Percentiles rank a stretch among this genome's conserved stretches.
Conservation (phyloP, 2,329 filamentous ascomycete genomes). For the Fonsecaea multimorphosa region DNA sequence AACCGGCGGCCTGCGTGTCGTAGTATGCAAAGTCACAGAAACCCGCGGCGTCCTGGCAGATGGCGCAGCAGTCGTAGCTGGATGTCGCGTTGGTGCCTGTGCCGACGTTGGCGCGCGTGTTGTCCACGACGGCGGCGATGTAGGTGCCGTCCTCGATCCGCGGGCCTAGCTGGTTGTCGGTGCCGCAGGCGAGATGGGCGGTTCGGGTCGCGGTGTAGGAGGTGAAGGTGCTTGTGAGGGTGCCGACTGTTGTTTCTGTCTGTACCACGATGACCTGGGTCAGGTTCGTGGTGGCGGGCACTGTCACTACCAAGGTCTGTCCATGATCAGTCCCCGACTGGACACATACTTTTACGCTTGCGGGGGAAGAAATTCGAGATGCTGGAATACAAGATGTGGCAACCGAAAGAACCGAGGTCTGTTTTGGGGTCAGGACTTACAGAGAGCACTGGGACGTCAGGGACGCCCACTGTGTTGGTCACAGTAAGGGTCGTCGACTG, state of each 20-base stretch:
- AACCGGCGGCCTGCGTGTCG: not conserved
- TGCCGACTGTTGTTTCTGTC: not conserved
- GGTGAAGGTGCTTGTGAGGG: not conserved
- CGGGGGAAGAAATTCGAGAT: not conserved
- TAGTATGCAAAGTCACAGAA: constrained; percentile 15
- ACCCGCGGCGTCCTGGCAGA: constrained; percentile 11
- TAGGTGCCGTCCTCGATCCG: constrained; percentile 12
- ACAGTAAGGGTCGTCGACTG: constrained; percentile 1
- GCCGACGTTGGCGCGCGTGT: constrained; percentile 1
- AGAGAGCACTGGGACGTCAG: constrained; percentile 10
- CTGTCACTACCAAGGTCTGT: not conserved
- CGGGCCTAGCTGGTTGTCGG: constrained; percentile 11
- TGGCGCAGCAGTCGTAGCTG: constrained; percentile 13
- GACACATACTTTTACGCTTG: no score
- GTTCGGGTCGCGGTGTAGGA: not conserved
- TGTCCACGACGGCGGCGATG: constrained; percentile 5
- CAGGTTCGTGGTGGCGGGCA: not conserved
- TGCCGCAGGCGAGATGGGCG: constrained; percentile 11
- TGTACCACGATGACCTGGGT: not conserved
- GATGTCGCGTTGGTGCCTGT: constrained; percentile 8
- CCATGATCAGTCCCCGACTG: not conserved
- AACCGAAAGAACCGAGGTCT: no score
- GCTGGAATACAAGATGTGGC: no score
- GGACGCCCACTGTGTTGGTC: constrained; percentile 10
- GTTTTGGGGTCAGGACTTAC: not conserved